Evolutionary conservation across 805 yeast species (phyloP), one percentile per base, ranked within the genome.

Genomic region (Allodekkera sacchari): DNA sequence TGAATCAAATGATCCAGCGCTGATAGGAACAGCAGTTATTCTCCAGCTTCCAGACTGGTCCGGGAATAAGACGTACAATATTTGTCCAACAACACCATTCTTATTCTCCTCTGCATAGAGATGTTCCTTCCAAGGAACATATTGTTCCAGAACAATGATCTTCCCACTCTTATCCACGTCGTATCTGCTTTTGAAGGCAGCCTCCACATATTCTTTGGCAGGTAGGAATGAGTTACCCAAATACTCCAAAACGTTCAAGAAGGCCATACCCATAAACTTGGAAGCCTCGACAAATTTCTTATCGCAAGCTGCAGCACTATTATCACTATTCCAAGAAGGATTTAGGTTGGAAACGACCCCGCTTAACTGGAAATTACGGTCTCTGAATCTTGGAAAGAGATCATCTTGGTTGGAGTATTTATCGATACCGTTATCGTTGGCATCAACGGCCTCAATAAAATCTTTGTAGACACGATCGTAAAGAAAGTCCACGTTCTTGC

Each of bases 71-170:
- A 85, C 94, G 53, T 83, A 89, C 36, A 81, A 62, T 28, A 77
- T 73, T 35, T 65, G 61, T 18, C 77, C 79, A 42, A 62, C 64
- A 15, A 71, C 66, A 17, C 61, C 59, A 42, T 70, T 59, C 36
- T 69, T 78, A 42, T 64, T 68, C 57, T 92, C 96, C 36, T 83
- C 64, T 13, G 65, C 63, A 53, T 74, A 84, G 30, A 89, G 64
- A 54, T 92, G 97, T 52, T 85, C 96, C 55, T 87, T 88, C 98
- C 98, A 92, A 28, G 95, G 95, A 32, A 84, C 82, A 53, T 81
- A 84, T 39, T 71, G 69, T n/a, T 71, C 75, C 39, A 92, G 66
- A 4, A 83, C 68, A 8, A 92, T 46, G 27, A 89, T 77, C 40
- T 78, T 73, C 25, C 96, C 96, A 16, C 80, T 68, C 34, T 58